Base-by-base conservation (phyloP, 208 protist species). In the Crithidia fasciculata region DNA sequence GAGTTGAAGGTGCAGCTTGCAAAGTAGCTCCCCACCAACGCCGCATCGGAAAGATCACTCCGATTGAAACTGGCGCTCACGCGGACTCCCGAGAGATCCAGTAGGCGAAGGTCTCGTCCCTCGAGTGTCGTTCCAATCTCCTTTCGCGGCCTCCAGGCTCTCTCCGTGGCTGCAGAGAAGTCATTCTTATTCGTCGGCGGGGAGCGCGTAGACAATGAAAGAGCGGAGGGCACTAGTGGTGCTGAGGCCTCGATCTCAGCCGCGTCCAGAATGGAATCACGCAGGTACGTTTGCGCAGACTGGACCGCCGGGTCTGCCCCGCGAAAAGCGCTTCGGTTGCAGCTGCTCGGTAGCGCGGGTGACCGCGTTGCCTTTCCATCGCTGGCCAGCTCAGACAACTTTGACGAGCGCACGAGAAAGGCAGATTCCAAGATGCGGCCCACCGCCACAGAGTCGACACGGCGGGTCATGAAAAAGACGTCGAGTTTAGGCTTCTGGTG, bases 31-130 rank as follows among this genome's bases (percentile, higher is more conserved):
- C 74, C 78, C n/a, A 66, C 62, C 10, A 94, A 69, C 43, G 56
- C 28, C 2, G 69, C 64, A 15, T 68, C 49, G 5, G 81, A 69
- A 3, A 96, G 78, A 62, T 90, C 80, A 43, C 79, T 81, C n/a
- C 91, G 85, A 66, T 87, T 96, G 66, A 96, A 93, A 53, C 72
- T 86, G 41, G 82, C 78, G 12, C 86, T 88, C 45, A 96, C 53
- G 39, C 73, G 74, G 18, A 67, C 58, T 12, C 82, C 83, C 45
- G 80, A 65, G 18, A 96, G 81, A 72, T 94, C 73, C 54, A 96
- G 54, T 3, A 61, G 58, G 5, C 69, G 68, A 41, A 96, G 79
- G 58, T 85, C 80, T 9, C 89, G 80, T 3, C 91, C 89, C 75
- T 96, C 89, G 52, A 96, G 71, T 8, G 82, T 71, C 8, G 81